Conservation (phyloP, 805 yeast species). For the Millerozyma miso region DNA sequence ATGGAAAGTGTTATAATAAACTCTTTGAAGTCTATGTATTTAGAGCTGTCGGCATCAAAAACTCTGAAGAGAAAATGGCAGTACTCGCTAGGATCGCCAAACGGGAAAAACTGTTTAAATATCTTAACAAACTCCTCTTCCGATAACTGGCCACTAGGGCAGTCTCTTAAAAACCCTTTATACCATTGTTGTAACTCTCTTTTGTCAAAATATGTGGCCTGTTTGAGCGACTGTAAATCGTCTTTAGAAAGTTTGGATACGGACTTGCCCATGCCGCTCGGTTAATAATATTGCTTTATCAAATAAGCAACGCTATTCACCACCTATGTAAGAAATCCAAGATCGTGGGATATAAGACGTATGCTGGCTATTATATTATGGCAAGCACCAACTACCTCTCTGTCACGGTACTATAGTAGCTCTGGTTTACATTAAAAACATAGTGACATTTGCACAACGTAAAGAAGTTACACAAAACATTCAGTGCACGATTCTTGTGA, state of each 20-base stretch:
- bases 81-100: constrained; percentile 93
- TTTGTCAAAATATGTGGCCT: constrained; percentile 86
- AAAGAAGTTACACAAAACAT: not conserved
- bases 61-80: constrained; percentile 85
- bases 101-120: constrained; percentile 95
- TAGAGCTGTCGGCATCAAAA: constrained; percentile 78
- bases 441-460: not conserved
- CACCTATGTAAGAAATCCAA: too few species aligned
- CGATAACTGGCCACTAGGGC: constrained; percentile 84
- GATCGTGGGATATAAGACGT: too few species aligned
- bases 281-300: not conserved
- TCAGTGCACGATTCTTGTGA: not conserved
- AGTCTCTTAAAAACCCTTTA: constrained; percentile 90
- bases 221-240: constrained; percentile 75
- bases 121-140: constrained; percentile 87
- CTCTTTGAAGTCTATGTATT: constrained; percentile 85
- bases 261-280: constrained; percentile 76
- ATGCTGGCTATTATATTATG: too few species aligned
- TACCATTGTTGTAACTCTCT: constrained; percentile 98
- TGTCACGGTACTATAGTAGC: too few species aligned
- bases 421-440: not conserved
- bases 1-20: constrained; percentile 84
- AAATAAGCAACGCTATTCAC: too few species aligned
- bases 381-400: too few species aligned
- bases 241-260: constrained; percentile 90